phyloP scores from a whole-genome alignment of 2,329 filamentous ascomycete genomes.

The Pseudogymnoascus sp. region DNA sequence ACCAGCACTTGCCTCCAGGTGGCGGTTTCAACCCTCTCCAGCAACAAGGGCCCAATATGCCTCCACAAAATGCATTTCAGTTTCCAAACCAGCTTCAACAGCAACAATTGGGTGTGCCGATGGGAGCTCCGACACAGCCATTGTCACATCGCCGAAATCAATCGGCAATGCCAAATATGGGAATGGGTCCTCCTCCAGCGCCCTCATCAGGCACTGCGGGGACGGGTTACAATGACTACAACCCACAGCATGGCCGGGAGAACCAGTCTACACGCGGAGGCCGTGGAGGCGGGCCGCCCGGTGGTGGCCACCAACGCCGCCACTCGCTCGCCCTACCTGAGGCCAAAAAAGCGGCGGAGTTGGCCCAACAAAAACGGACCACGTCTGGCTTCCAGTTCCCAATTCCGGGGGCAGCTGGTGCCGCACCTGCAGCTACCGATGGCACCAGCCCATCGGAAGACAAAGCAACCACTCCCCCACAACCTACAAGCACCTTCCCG shows the following conservation, averaged over 20 bases:
- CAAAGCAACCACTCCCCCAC: conserved; percentile 15
- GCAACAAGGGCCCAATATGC: conserved; percentile 67
- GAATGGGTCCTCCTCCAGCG: conserved; percentile 80
- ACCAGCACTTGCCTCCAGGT: conserved; percentile 67
- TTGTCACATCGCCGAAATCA: conserved; percentile 93
- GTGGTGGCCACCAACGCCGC: conserved; percentile 78
- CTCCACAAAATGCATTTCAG: conserved; percentile 77
- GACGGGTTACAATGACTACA: conserved; percentile 67
- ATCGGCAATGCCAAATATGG: conserved; percentile 88
- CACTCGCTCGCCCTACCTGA: conserved; percentile 92
- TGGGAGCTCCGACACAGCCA: conserved; percentile 70
- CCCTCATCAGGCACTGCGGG: conserved; percentile 83
- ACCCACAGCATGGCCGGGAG: conserved; percentile 37
- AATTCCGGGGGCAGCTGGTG: conserved; percentile 57
- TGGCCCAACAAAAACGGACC: conserved; percentile 93
- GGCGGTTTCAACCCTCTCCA: conserved; percentile 70
- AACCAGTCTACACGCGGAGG: conserved; percentile 64
- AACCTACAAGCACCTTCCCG: conserved; percentile 10
- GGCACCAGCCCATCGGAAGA: conserved; percentile 35
- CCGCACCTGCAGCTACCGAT: conserved; percentile 49
- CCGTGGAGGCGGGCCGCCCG: conserved; percentile 60
- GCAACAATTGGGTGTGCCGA: conserved; percentile 61
- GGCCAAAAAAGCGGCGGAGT: conserved; percentile 93
- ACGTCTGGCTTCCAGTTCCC: conserved; percentile 94
- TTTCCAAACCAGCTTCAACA: conserved; percentile 72